Conservation (phyloP, 2,329 filamentous ascomycete species). For the Aspergillus novoparasiticus region DNA sequence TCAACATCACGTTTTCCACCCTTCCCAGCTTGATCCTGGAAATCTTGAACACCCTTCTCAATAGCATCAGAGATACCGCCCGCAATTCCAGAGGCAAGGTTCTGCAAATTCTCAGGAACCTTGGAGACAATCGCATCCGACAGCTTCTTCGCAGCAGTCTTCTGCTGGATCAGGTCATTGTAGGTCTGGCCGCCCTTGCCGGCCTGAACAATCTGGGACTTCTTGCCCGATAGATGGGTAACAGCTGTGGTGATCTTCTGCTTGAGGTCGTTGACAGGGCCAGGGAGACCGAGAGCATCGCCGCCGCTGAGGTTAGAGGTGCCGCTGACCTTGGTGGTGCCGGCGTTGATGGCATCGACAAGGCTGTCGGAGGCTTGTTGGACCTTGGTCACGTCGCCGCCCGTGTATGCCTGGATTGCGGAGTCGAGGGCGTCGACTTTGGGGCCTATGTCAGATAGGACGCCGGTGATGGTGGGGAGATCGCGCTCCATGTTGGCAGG, state of each 20-base stretch:
- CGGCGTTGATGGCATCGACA: conserved; percentile 15
- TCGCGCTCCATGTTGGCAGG: conserved; percentile 15
- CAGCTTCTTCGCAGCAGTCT: conserved; percentile 8
- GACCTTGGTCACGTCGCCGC: conserved; percentile 12
- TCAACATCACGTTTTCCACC: too few species aligned
- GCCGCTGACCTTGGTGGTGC: conserved; percentile 13
- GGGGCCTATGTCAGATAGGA: conserved; percentile 15
- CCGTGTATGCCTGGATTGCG: conserved; percentile 12
- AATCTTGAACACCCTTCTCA: conserved; percentile 3
- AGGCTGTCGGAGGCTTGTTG: conserved; percentile 13
- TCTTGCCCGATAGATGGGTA: conserved; percentile 8
- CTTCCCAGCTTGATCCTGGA: background rate
- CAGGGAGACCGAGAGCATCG: conserved; percentile 18
- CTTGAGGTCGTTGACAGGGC: conserved; percentile 16
- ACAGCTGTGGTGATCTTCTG: conserved; percentile 10
- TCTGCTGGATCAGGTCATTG: conserved; percentile 8
- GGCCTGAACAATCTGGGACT: conserved; percentile 10
- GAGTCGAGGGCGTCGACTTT: conserved; percentile 17
- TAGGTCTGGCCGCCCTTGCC: conserved; percentile 15
- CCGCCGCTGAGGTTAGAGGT: conserved; percentile 5
- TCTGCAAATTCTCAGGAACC: conserved; percentile 10
- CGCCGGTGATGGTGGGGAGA: conserved; percentile 13
- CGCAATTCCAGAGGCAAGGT: background rate
- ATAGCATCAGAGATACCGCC: conserved; percentile 5
- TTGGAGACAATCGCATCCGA: conserved; percentile 8